These are phyloP conservation scores for Mycena sanguinolenta DNA, from an alignment of 768 basidiomycete species.

Conservation along the genomic window DNA sequence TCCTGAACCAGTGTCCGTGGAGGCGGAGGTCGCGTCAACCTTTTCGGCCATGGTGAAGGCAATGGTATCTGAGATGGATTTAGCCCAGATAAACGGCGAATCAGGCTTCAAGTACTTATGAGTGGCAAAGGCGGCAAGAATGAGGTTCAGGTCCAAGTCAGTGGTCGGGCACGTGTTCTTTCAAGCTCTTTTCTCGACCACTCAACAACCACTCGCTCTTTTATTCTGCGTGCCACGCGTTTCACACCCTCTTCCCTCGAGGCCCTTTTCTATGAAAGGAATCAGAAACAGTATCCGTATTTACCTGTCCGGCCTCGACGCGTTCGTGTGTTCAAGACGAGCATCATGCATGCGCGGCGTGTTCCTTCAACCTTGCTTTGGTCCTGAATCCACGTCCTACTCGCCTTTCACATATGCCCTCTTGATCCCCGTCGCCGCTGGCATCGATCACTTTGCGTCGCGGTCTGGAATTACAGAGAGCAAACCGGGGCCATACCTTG, in stretches of 20 bases:
- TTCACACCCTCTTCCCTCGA: constrained; percentile 3
- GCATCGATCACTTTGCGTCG: not conserved
- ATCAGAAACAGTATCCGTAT: not conserved
- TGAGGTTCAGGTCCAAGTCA: too few species aligned
- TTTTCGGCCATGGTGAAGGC: constrained; percentile 63
- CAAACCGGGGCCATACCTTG: not conserved
- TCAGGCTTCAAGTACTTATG: not conserved
- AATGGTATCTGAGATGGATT: constrained; percentile 7
- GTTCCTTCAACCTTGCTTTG: not conserved
- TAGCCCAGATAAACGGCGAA: not conserved
- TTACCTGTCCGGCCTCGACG: not conserved
- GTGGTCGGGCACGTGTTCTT: not conserved
- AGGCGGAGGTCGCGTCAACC: constrained; percentile 69
- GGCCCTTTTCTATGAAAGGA: not conserved
- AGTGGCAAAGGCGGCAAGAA: not conserved
- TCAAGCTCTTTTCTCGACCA: not conserved
- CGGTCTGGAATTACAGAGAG: too few species aligned
- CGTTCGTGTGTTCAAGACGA: not conserved
- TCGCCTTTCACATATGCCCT: constrained; percentile 23
- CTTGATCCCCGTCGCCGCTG: constrained; percentile 10
- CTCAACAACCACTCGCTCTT: not conserved
- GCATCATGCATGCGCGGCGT: not conserved
- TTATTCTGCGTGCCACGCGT: constrained; percentile 21
- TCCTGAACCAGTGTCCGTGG: constrained; percentile 64
- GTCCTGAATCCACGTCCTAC: not conserved